A percentile compares a stretch with the other conserved stretches of the same genome.
phyloP scores from a whole-genome alignment of 169 alveolate genomes.

The Ichthyophthirius multifiliis region DNA sequence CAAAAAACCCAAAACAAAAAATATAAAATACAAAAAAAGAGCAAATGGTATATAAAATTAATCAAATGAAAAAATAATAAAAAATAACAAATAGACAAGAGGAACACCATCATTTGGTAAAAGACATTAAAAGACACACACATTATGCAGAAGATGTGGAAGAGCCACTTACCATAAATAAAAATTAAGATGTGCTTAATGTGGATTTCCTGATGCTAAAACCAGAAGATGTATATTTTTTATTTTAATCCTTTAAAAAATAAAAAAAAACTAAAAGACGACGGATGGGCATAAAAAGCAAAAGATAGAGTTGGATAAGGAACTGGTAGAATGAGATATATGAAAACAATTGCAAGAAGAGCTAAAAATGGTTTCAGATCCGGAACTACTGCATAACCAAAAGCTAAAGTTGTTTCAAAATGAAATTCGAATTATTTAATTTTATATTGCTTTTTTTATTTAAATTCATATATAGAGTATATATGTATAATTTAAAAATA shows the following conservation, averaged over 20 bases:
- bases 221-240: slow-evolving; percentile 90
- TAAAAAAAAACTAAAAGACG: slow-evolving; percentile 49
- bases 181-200: slow-evolving; percentile 95
- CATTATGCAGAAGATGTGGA: slow-evolving; percentile 96
- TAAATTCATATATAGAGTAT: too few relatives aligned
- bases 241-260: too few relatives aligned
- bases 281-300: slow-evolving; percentile 94
- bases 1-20: too few relatives aligned
- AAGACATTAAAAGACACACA: slow-evolving; percentile 95
- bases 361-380: slow-evolving; percentile 96
- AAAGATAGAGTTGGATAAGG: slow-evolving; percentile 95
- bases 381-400: slow-evolving; percentile 62
- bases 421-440: too few relatives aligned
- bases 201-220: slow-evolving; percentile 94
- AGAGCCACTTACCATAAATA: slow-evolving; percentile 93
- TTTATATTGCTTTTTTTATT: too few relatives aligned
- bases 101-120: slow-evolving; percentile 98
- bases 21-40: too few relatives aligned
- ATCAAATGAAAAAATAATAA: too few relatives aligned
- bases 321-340: slow-evolving; percentile 96
- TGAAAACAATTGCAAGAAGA: slow-evolving; percentile 94
- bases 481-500: too few relatives aligned
- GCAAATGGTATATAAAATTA: too few relatives aligned
- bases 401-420: not conserved
- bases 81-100: slow-evolving; percentile 92